phyloP scores from a whole-genome alignment of 768 basidiomycete genomes.

The Phlebiopsis flavidoalba region DNA sequence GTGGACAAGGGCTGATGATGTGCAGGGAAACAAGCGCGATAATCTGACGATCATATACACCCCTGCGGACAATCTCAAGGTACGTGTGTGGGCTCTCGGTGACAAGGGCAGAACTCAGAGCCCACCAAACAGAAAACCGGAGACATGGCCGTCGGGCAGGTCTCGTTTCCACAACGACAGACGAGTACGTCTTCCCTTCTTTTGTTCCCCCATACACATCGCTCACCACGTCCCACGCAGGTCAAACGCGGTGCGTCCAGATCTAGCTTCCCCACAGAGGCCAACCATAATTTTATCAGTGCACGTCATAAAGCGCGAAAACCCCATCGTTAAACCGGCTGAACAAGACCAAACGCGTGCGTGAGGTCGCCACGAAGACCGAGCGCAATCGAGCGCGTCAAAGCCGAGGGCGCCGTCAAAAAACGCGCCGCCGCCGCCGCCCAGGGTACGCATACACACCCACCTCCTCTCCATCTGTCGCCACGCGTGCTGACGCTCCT shows the following conservation, averaged over 20 bases:
- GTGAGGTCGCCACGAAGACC: conserved; percentile 84
- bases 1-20: not conserved
- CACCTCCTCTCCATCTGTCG: not conserved
- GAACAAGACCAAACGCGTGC: conserved; percentile 88
- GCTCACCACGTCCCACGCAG: conserved; percentile 32
- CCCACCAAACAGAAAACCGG: conserved; percentile 77
- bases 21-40: conserved; percentile 78
- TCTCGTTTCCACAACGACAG: conserved; percentile 94
- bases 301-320: conserved; percentile 76
- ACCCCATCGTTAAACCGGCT: conserved; percentile 86
- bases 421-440: conserved; percentile 53
- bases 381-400: conserved; percentile 83
- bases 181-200: conserved; percentile 42
- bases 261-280: not conserved
- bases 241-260: conserved; percentile 66
- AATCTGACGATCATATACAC: conserved; percentile 93
- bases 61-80: conserved; percentile 89
- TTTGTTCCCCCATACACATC: not conserved
- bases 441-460: conserved; percentile 42
- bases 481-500: not conserved
- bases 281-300: conserved; percentile 37
- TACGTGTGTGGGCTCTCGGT: conserved; percentile 24
- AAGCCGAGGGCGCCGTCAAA: conserved; percentile 63
- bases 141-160: conserved; percentile 95
- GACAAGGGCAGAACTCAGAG: not conserved